Evolutionary conservation across 2,329 filamentous ascomycete genomes (phyloP).

Genomic region (Colletotrichum tropicale): DNA sequence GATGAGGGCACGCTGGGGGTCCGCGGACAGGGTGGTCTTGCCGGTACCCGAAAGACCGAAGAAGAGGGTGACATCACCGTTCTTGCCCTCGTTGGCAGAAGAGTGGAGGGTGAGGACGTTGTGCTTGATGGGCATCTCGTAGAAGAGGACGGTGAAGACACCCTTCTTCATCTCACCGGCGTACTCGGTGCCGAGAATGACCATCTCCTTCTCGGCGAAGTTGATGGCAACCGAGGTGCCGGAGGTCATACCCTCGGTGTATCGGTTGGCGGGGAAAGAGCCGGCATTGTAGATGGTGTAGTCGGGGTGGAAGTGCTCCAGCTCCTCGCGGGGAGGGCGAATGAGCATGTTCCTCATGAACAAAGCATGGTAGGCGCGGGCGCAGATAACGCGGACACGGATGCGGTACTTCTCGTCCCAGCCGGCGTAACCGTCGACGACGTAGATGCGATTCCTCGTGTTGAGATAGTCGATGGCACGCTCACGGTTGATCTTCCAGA

Average conservation of each 20-base stretch:
- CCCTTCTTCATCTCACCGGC: conserved; percentile 98
- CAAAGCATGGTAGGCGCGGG: conserved; percentile 97
- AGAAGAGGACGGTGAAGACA: conserved; percentile 98
- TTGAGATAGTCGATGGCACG: conserved; percentile 99
- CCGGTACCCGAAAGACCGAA: conserved; percentile 98
- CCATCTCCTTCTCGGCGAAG: conserved; percentile 99
- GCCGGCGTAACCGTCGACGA: conserved; percentile 94
- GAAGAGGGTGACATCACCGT: conserved; percentile 97
- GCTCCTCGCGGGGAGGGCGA: conserved; percentile 86
- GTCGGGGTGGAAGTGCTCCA: conserved; percentile 97
- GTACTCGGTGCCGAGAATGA: conserved; percentile 98
- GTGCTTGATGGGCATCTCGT: conserved; percentile 99
- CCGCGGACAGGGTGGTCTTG: conserved; percentile 97
- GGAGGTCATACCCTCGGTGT: conserved; percentile 97
- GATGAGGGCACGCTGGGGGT: conserved; percentile 94
- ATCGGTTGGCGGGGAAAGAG: conserved; percentile 97
- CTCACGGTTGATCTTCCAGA: conserved; percentile 99
- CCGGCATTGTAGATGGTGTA: conserved; percentile 99
- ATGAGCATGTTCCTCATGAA: conserved; percentile 99
- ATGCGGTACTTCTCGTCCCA: conserved; percentile 99
- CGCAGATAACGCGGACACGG: conserved; percentile 96
- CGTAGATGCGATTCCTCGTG: conserved; percentile 98
- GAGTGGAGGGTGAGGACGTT: conserved; percentile 98
- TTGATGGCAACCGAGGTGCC: conserved; percentile 98
- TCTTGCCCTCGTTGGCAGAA: conserved; percentile 94